Evolutionary conservation across 768 basidiomycete species (phyloP), one percentile per base, ranked within the genome.

Genomic region (Collybia mongolica): DNA sequence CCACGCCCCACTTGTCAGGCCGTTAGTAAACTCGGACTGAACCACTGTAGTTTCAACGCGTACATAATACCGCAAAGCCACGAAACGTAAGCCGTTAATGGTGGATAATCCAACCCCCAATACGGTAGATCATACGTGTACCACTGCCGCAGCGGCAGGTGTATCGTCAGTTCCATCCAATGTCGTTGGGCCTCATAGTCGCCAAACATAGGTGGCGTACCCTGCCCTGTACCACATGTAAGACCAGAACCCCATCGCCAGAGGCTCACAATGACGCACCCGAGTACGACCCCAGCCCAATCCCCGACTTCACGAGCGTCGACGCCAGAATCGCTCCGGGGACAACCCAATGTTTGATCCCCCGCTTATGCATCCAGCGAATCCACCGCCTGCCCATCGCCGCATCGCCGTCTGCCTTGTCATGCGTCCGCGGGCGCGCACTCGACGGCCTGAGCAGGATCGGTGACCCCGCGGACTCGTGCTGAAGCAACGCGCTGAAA

Each of bases 71-170:
- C 91, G 63, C 86, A 93, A 43, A 90, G 26, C 87, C 88, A 95
- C 14, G 90, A 93, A 24, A 85, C 74, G 60, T 95, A 96, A 2
- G 92, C 95, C 2, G 94, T 97, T 54, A 97, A 60, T 2, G 94
- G 94, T 3, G 94, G 94, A 70, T 98, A 98, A 67, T 98, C 95
- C 44, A 98, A 75, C 0, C 92, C 92, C 95, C 95, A 98, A 61
- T 96, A 96, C 29, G 81, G 81, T 24, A 90, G 74, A 60, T 96
- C 90, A 65, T 93, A 90, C 1, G 71, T 83, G 66, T 98, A 98
- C 95, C 95, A 98, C 54, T 86, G 69, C 12, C 69, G 70, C 17
- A 82, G 59, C 0, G 93, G 90, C 0, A 93, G 72, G 61, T 94
- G 88, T 20, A 84, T 66, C 2, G 90, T 92, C 35, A 96, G 64